Percentiles rank a stretch among this genome's conserved stretches.
Evolutionary conservation across 345 rosid species (phyloP).

Genomic region (Gossypium arboreum): DNA sequence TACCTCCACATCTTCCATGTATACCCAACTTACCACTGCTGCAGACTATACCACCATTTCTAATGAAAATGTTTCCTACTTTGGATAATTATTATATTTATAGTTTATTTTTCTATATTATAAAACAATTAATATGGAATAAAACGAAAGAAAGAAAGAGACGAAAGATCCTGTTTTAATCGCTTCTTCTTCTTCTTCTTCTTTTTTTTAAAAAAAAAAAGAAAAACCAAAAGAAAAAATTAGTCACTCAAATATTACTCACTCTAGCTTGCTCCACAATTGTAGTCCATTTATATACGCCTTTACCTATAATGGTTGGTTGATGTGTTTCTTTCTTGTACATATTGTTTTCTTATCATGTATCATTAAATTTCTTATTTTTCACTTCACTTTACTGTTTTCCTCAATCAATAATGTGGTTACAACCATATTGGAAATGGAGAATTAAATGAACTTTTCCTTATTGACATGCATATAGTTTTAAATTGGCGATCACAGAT

Average conservation of each 20-base stretch:
- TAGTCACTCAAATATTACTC: conserved; percentile 9
- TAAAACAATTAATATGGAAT: conserved; percentile 17
- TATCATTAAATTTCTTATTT: conserved; percentile 14
- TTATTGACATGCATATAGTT: not conserved
- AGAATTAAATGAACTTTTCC: not conserved
- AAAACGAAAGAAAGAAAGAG: conserved; percentile 19
- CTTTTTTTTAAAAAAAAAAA: too few relatives aligned
- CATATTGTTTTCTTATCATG: not conserved
- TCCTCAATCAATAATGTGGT: not conserved
- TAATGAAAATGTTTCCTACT: conserved; percentile 65
- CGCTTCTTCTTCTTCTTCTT: too few relatives aligned
- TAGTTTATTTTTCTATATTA: conserved; percentile 28
- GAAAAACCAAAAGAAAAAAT: not conserved
- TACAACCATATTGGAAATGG: not conserved
- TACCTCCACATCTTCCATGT: conserved; percentile 56
- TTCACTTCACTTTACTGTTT: conserved; percentile 15
- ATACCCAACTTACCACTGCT: conserved; percentile 33
- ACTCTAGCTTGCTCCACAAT: conserved; percentile 13
- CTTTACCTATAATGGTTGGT: conserved; percentile 26
- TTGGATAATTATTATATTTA: conserved; percentile 36
- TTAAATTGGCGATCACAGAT: too few relatives aligned
- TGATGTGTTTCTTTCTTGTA: conserved; percentile 27
- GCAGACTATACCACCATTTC: conserved; percentile 58
- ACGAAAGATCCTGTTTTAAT: too few relatives aligned
- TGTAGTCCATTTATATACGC: conserved; percentile 9